Percentiles rank a stretch among this genome's conserved stretches.
phyloP scores from a whole-genome alignment of 495 filamentous ascomycete species.

The Podospora tetraspora region DNA sequence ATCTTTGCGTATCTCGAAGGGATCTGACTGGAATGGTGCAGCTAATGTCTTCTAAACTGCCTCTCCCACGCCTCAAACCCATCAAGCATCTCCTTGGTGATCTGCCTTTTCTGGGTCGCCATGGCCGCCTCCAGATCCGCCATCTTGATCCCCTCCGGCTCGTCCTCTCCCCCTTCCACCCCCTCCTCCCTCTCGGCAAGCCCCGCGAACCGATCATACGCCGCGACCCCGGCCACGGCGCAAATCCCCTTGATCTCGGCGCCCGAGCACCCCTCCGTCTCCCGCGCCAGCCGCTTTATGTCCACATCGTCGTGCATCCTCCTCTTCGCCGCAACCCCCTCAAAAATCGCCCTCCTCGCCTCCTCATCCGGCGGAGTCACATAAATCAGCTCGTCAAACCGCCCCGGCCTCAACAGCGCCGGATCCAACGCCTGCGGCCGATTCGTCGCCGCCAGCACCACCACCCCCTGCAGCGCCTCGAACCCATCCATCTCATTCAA shows the following conservation, averaged over 20 bases:
- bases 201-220: slow-evolving; percentile 31
- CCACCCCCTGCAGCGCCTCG: slow-evolving; percentile 73
- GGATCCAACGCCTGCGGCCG: slow-evolving; percentile 81
- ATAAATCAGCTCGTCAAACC: slow-evolving; percentile 86
- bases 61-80: slow-evolving; percentile 63
- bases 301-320: slow-evolving; percentile 61
- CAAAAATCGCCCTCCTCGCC: slow-evolving; percentile 71
- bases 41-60: slow-evolving; percentile 33
- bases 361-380: slow-evolving; percentile 75
- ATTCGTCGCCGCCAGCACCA: slow-evolving; percentile 93
- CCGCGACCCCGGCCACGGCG: slow-evolving; percentile 39
- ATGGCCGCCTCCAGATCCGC: slow-evolving; percentile 62
- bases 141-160: slow-evolving; percentile 50
- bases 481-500: slow-evolving; percentile 98
- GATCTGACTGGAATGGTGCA: no score
- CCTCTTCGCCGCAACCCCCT: slow-evolving; percentile 53
- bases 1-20: neutral
- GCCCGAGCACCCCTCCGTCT: slow-evolving; percentile 77
- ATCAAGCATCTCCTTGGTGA: slow-evolving; percentile 58
- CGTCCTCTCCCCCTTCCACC: slow-evolving; percentile 17
- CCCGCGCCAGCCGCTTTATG: slow-evolving; percentile 57
- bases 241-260: slow-evolving; percentile 86
- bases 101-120: slow-evolving; percentile 56
- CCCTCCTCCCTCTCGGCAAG: slow-evolving; percentile 2
- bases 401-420: slow-evolving; percentile 80